Base-by-base conservation (phyloP, 768 basidiomycete genomes). In the Rhodotorula graminis region DNA sequence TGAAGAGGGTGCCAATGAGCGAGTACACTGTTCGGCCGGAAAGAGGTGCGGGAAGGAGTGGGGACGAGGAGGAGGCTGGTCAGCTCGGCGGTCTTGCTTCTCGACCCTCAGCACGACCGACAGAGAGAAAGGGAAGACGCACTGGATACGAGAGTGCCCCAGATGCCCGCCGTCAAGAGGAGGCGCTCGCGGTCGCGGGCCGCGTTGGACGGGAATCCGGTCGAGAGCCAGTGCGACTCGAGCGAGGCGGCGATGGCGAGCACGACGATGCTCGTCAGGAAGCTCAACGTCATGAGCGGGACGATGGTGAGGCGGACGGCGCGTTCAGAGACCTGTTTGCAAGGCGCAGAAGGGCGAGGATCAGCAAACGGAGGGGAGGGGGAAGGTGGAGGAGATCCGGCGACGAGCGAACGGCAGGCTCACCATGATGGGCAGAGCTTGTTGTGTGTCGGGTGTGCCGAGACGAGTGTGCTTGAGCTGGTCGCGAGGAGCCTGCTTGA, bases 111-210 rank as follows among this genome's bases (percentile, higher is more conserved):
- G n/a, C n/a, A n/a, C n/a, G n/a, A n/a, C n/a, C n/a, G n/a, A n/a
- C n/a, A n/a, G n/a, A n/a, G 29, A 15, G n/a, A 27, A 27, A 23
- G 29, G n/a, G 9, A 9, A 37, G 19, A n/a, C 67, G 52, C 33
- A 69, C 66, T 44, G 19, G 47, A 65, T 15, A 72, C 16, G 16
- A 61, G 16, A 18, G 64, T 29, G 1, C 61, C 60, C 65, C 65
- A 70, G 27, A 73, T 49, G 0, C 62, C 60, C 0, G 71, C 71
- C 3, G 56, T 66, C 4, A 73, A 47, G 23, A 81, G 53, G 60
- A 82, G 79, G 64, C 82, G 76, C 57, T 82, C 81, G 21, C 82
- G 65, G 63, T 80, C 81, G 19, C 78, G 77, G 78, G 81, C 81
- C 0, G 75, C 68, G 19, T 47, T 65, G 46, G 71, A 78, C 11